phyloP scores from a whole-genome alignment of 208 protist genomes.

The Herpetomonas samuelpessoai region DNA sequence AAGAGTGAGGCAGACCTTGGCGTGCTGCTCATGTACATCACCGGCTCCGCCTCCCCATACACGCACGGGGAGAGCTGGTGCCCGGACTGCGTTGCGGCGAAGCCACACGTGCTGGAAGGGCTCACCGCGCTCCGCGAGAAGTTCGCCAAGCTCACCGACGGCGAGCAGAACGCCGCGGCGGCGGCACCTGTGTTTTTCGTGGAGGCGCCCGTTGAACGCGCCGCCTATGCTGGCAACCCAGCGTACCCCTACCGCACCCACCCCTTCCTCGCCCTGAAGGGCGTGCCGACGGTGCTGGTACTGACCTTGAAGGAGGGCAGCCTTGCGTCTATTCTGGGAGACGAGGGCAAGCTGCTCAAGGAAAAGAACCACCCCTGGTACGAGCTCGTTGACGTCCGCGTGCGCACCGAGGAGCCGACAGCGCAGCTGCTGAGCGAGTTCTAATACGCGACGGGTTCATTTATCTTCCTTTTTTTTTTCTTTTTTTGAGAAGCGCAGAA shows the following conservation, averaged over 20 bases:
- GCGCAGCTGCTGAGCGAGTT: slow-evolving; percentile 17
- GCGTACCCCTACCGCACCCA: slow-evolving; percentile 61
- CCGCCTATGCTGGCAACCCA: slow-evolving; percentile 62
- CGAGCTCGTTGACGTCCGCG: slow-evolving; percentile 38
- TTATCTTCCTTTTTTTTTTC: slow-evolving; percentile 18
- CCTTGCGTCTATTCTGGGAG: no score
- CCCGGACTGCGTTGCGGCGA: slow-evolving; percentile 60
- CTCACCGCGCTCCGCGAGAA: slow-evolving; percentile 34
- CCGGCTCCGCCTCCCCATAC: slow-evolving; percentile 37
- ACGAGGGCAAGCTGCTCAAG: no score
- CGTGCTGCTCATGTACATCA: slow-evolving; percentile 52
- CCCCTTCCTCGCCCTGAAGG: slow-evolving; percentile 29
- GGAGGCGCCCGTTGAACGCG: slow-evolving; percentile 57
- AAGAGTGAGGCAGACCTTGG: slow-evolving; percentile 5
- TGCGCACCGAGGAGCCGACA: slow-evolving; percentile 24
- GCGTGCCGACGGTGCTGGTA: slow-evolving; percentile 57
- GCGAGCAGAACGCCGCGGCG: no score
- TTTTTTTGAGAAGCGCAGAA: slow-evolving; percentile 7
- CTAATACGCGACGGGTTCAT: slow-evolving; percentile 4
- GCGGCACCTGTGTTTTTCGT: slow-evolving; percentile 42
- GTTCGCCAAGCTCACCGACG: no score
- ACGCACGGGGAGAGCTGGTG: slow-evolving; percentile 79
- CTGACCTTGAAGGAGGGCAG: slow-evolving; percentile 27
- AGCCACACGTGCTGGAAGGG: slow-evolving; percentile 37
- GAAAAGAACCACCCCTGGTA: slow-evolving; percentile 21